phyloP scores from a whole-genome alignment of 148 eudicot species.

The Vaccinium macrocarpon region DNA sequence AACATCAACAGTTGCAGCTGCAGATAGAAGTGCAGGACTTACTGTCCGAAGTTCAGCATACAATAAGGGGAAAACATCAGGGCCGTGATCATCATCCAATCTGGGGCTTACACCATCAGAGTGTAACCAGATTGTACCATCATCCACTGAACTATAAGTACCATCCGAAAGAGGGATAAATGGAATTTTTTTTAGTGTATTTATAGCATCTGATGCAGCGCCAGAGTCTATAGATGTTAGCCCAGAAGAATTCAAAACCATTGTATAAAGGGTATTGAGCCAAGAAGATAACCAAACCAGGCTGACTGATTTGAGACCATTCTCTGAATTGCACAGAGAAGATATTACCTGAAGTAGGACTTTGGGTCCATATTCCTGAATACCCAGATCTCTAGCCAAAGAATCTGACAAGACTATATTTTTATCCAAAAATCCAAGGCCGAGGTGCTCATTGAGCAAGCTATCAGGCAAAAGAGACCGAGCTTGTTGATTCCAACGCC shows the following conservation, averaged over 20 bases:
- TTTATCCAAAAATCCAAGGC: constrained; percentile 67
- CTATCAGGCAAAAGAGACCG: constrained; percentile 60
- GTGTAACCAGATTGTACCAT: constrained; percentile 82
- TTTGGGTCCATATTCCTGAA: constrained; percentile 82
- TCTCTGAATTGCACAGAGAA: constrained; percentile 49
- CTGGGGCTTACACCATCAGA: constrained; percentile 37
- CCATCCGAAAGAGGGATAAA: constrained; percentile 91
- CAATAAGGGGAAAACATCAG: constrained; percentile 56
- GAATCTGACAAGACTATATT: constrained; percentile 64
- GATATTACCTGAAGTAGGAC: constrained; percentile 57
- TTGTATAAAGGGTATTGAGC: constrained; percentile 59
- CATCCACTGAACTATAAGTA: constrained; percentile 58
- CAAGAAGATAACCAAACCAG: constrained; percentile 68
- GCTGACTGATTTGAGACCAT: constrained; percentile 65
- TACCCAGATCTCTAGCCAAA: constrained; percentile 75
- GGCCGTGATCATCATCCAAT: constrained; percentile 38
- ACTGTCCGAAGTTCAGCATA: constrained; percentile 68
- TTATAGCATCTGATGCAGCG: constrained; percentile 43
- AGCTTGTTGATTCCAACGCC: constrained; percentile 73
- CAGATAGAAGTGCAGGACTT: constrained; percentile 62
- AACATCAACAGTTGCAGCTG: constrained; percentile 34
- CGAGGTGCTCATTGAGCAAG: constrained; percentile 67
- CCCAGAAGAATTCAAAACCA: constrained; percentile 42
- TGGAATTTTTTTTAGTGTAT: constrained; percentile 53
- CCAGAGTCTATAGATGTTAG: constrained; percentile 27